Conservation (phyloP, 2,329 filamentous ascomycete genomes). For the Thielaviopsis musarum region DNA sequence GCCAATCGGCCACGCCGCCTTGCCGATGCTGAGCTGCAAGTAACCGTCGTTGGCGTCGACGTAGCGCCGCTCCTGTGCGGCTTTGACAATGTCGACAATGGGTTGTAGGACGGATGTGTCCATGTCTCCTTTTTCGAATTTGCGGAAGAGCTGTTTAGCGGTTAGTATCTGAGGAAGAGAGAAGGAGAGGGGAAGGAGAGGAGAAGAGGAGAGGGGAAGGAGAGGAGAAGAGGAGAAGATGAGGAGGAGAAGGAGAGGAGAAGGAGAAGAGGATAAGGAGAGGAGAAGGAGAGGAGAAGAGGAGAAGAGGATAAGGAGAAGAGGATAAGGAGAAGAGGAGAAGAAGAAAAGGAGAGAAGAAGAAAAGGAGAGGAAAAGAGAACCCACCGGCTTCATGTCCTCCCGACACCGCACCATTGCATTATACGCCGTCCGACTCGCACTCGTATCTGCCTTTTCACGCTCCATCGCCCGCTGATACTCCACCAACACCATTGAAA, state of each 20-base stretch:
- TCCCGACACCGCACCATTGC: constrained; percentile 78
- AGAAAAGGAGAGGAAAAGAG: not conserved
- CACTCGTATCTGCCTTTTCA: constrained; percentile 44
- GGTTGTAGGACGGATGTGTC: constrained; percentile 66
- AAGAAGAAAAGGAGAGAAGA: not conserved
- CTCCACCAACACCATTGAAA: constrained; percentile 83
- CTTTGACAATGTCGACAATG: constrained; percentile 79
- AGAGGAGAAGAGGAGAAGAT: too few species aligned
- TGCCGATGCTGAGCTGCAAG: constrained; percentile 79
- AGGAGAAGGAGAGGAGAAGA: not conserved
- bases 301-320: constrained; percentile 4
- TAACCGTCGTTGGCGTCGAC: constrained; percentile 96
- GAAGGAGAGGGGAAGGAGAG: not conserved
- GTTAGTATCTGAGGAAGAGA: constrained; percentile 17
- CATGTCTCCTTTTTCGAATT: constrained; percentile 66
- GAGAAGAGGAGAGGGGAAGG: not conserved
- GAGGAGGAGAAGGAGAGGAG: not conserved
- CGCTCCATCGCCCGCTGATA: constrained; percentile 69
- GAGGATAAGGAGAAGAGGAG: not conserved
- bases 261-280: not conserved
- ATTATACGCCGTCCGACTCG: constrained; percentile 65
- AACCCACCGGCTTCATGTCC: constrained; percentile 59
- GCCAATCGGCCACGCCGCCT: constrained; percentile 96
- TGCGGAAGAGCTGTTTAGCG: constrained; percentile 48
- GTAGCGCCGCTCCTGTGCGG: constrained; percentile 78